Evolutionary conservation across 306 rosid species (phyloP), one percentile per base, ranked within the genome.

Genomic region (Sechiopsis laciniata): DNA sequence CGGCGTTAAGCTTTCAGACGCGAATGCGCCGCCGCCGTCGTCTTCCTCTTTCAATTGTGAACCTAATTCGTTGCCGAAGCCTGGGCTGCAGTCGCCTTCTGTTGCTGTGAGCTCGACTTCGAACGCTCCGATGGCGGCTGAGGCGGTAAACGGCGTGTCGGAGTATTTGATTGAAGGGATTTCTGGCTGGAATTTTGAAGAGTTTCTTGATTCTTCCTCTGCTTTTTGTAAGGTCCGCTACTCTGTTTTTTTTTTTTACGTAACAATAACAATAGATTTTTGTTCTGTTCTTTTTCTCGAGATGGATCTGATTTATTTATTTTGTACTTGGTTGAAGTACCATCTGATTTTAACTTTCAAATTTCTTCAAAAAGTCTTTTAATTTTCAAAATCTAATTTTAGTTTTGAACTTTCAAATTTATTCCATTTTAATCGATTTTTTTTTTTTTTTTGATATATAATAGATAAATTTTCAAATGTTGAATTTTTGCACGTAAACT

Each of bases 181-280:
- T 37, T 97, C 96, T 0, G 99, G 92, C 0, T 94, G 99, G 99
- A 87, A 88, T 10, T 80, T 89, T 48, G 99, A 94, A 8, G 99
- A 91, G 21, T 82, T 91, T 77, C 88, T 89, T 20, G 97, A 87
- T 78, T 86, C 84, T 0, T 80, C 83, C 20, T 55, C 84, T 57
- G 85, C 83, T 77, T 85, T 87, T 80, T 73, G 29, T 13, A 87
- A 91, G 97, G 96, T 91, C 75, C 29, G 75, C 32, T 13, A 22
- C 74, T 53, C 48, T 71, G 48, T 16, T 26, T 53, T 53, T 65
- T 8, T 40, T 11, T 37, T 26, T 26, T 26, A 26, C 29, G 29
- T 2, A 26, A 26, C 29, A 1, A 26, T 8, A 20, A 51, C 61
- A 19, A 3, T 32, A 13, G 35, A 26, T 46, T 2, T 57, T 3